Base-by-base conservation (phyloP, 176 grass and related monocot genomes). In the Rhipidocladum racemiflorum region DNA sequence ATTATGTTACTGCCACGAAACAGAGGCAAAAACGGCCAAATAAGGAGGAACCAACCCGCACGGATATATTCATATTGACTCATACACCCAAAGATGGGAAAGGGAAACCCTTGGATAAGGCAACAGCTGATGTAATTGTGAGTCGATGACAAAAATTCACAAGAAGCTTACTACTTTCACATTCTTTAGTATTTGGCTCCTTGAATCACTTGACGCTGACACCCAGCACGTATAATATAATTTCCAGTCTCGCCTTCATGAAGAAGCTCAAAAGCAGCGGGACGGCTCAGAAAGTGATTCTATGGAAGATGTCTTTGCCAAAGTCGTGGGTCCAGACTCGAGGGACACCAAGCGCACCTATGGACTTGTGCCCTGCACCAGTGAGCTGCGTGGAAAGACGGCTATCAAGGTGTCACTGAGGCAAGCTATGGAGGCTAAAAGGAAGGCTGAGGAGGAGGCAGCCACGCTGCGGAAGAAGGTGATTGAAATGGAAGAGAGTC, bases 51-150 rank as follows among this genome's bases (percentile, higher is more conserved):
- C 79, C 48, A 44, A 70, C 61, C 21, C 28, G 46, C 17, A 68
- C 46, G 29, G 73, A 78, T 60, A 85, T 70, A 65, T 85, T 54
- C 73, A 78, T 78, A 57, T 20, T 77, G 72, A 69, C 46, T 20
- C 79, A 53, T 39, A 60, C 65, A 39, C 43, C 30, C 38, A 77
- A 77, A 85, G 59, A 85, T 51, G 39, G 66, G 39, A 27, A 14
- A 25, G 71, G 66, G 9, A 68, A 34, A 51, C 25, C 82, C 40
- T 18, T 63, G 38, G 69, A 73, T 74, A 46, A 84, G 72, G 69
- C 70, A 84, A 73, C 69, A 54, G 53, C 69, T 32, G 50, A 59
- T 55, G 53, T 82, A 70, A 72, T 82, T 61, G 79, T 82, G 56
- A 60, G 56, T 60, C 49, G 7, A 11, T 12, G 56, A 60, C 56